These are phyloP conservation scores for Dendrostoma leiphaemia DNA, from an alignment of 2,329 filamentous ascomycete species.

Conservation along the genomic window DNA sequence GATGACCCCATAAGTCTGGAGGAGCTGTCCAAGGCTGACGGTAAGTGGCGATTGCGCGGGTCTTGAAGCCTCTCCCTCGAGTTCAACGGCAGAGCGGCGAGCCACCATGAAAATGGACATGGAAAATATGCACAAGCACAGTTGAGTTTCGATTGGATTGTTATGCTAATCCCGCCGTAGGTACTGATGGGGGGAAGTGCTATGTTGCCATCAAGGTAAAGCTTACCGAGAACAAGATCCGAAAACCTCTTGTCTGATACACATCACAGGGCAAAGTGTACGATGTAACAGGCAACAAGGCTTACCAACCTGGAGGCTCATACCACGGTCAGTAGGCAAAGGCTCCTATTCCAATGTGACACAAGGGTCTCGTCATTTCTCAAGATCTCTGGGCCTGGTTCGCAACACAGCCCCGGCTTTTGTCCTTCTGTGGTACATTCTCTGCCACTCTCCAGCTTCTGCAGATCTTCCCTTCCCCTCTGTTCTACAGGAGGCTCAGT, in stretches of 20 bases:
- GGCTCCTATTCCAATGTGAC: not conserved
- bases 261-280: slow-evolving; percentile 79
- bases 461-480: no score
- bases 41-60: slow-evolving; percentile 47
- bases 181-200: slow-evolving; percentile 61
- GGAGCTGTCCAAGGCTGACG: slow-evolving; percentile 77
- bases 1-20: slow-evolving; percentile 80
- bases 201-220: slow-evolving; percentile 69
- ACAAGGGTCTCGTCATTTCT: not conserved
- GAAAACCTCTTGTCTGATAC: slow-evolving; percentile 47
- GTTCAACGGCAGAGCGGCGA: no score
- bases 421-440: not conserved
- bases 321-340: slow-evolving; percentile 72
- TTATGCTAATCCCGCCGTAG: slow-evolving; percentile 37
- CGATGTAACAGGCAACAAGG: slow-evolving; percentile 86
- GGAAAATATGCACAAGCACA: no score
- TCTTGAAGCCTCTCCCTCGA: not conserved
- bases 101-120: no score
- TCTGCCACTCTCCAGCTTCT: no score
- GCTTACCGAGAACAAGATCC: slow-evolving; percentile 34
- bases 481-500: no score
- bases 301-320: slow-evolving; percentile 77
- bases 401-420: no score
- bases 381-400: not conserved
- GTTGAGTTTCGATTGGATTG: no score